Evolutionary conservation across 2,329 filamentous ascomycete species (phyloP), one percentile per base, ranked within the genome.

Genomic region (Chaetothyriales sp.): DNA sequence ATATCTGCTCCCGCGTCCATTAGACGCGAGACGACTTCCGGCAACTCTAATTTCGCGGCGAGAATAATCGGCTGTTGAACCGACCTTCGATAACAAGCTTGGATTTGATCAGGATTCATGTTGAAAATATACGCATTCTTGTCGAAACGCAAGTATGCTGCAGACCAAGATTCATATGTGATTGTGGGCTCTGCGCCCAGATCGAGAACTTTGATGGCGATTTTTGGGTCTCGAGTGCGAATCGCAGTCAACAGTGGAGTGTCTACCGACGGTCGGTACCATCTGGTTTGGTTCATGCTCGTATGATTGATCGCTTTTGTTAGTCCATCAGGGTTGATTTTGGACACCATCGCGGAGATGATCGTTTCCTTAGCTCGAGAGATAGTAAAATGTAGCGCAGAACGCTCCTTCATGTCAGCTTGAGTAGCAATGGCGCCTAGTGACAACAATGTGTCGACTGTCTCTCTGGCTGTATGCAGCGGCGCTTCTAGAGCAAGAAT

Each of bases 371-470:
- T 73, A 2, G 75, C 70, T 18, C 70, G 66, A n/a, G 74, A 69
- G 1, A 83, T 74, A 51, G 80, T 78, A 54, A 78, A 78, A 54
- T 87, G 78, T 54, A 94, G 73, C 0, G 77, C 80, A 1, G 85
- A 89, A 28, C 74, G 70, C 3, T 80, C 76, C 7, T 76, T 69
- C 37, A 77, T 63, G 58, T 90, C 86, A 0, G 82, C 86, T 64
- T 92, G 86, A 0, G 83, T 78, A 33, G 76, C 81, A 1, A 83
- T 84, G 1, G 85, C 85, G 1, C 86, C 86, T 1, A 89, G 74
- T 46, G 77, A 73, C 28, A 94, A 67, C 7, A 94, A 73, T 0
- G 78, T 73, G 46, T 74, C 69, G 0, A 77, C 73, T 77, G 89
- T 89, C 13, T 73, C 72, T 54, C 77, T 76, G 0, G 83, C 82